Evolutionary conservation across 2,329 filamentous ascomycete genomes (phyloP).

Genomic region (Trichoderma sp.): DNA sequence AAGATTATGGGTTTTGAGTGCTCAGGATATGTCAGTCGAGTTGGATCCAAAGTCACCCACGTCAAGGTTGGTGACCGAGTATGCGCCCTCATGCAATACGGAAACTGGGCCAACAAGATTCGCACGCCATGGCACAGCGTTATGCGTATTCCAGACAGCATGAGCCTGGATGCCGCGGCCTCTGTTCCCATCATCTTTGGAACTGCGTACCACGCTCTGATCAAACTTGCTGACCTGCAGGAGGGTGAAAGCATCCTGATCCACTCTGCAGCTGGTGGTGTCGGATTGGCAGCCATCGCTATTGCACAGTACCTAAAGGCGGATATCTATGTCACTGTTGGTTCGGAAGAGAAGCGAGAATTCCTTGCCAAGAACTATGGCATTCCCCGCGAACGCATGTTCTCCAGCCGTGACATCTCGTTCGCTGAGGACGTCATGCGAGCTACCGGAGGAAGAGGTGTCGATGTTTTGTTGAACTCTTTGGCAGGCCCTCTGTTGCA

Average conservation of each 20-base stretch:
- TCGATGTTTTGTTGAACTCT: constrained; percentile 31
- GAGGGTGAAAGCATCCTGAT: constrained; percentile 29
- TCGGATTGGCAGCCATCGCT: neutral
- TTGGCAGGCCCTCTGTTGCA: constrained; percentile 28
- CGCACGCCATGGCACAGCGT: neutral
- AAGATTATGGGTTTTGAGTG: constrained; percentile 7
- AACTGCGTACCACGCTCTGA: constrained; percentile 34
- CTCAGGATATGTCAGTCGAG: constrained; percentile 3
- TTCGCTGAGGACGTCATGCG: constrained; percentile 34
- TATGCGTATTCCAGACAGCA: neutral
- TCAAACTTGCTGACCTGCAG: constrained; percentile 28
- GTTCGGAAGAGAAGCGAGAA: neutral
- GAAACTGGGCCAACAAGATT: neutral
- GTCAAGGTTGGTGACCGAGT: constrained; percentile 10
- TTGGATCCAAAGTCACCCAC: constrained; percentile 32
- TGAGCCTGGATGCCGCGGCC: constrained; percentile 2
- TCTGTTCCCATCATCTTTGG: neutral
- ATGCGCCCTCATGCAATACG: neutral
- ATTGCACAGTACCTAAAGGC: constrained; percentile 32
- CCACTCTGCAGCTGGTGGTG: neutral
- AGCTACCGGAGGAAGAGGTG: constrained; percentile 29
- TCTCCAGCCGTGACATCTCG: constrained; percentile 30
- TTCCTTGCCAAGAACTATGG: constrained; percentile 32
- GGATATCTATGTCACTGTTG: neutral
- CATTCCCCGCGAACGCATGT: constrained; percentile 27